Evolutionary conservation across 1,139 yeast genomes (phyloP), one percentile per base, ranked within the genome.

Genomic region (Cylindricascospora bacillispora): DNA sequence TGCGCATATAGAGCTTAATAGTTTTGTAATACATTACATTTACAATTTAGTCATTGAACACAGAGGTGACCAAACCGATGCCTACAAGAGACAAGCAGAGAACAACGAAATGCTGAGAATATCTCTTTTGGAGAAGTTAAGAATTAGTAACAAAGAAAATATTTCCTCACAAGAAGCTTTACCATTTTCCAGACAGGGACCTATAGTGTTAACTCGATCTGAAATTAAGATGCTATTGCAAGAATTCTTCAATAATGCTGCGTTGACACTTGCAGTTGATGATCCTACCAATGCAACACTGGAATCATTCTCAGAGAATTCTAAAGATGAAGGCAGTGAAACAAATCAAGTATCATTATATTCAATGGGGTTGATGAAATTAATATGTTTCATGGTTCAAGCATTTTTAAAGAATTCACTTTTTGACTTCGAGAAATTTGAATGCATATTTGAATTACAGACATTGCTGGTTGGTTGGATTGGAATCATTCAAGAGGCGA

Each of bases 191-290:
- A 60, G 85, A 43, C 57, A 59, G 35, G 86, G 83, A 0, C 38
- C 56, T 3, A 41, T 75, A 6, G 56, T 53, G 6, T 49, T 76
- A 11, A 67, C 76, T 20, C 70, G 65, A 6, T 61, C 73, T 27
- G 86, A 78, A 41, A 62, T 56, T 36, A 67, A 69, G 44, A 73
- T 76, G 80, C 45, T 78, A n/a, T 50, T 78, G 24, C 83, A 76
- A 49, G 82, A 74, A 46, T 73, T 77, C 41, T 60, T 78, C 34
- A 62, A 70, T 11, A 73, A 67, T 36, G 65, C 76, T 15, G 59
- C 68, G 6, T 61, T 65, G 10, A 68, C 61, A 37, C 50, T 76
- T 13, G 60, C 74, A 0, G 52, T 18, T 9, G 25, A 24, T 6
- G 32, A 26, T 16, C 22, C 25, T 15, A 25, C 20, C 1, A 22